These are phyloP conservation scores for Leccinum obscurum DNA, from an alignment of 768 basidiomycete genomes.

Conservation along the genomic window DNA sequence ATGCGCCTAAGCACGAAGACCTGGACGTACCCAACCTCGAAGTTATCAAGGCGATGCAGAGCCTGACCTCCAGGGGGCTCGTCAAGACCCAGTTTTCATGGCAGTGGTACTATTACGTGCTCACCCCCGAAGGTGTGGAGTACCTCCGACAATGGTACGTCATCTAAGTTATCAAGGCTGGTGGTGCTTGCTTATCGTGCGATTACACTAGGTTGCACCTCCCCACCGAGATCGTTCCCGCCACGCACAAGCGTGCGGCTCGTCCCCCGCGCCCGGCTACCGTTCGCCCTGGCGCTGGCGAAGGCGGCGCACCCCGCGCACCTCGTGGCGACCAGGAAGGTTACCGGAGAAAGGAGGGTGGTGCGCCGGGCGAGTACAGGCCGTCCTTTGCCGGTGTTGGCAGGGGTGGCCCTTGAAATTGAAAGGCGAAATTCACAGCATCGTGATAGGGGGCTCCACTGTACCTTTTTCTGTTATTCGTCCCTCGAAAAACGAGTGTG, in stretches of 20 bases:
- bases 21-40: slow-evolving; percentile 69
- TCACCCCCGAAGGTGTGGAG: slow-evolving; percentile 96
- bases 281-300: slow-evolving; percentile 67
- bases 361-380: slow-evolving; percentile 85
- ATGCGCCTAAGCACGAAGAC: slow-evolving; percentile 95
- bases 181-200: neutral
- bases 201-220: slow-evolving; percentile 74
- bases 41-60: slow-evolving; percentile 71
- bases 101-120: slow-evolving; percentile 98
- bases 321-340: slow-evolving; percentile 89
- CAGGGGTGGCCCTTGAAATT: slow-evolving; percentile 72
- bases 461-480: neutral
- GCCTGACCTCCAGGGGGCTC: slow-evolving; percentile 71
- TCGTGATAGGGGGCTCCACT: neutral
- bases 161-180: neutral
- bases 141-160: slow-evolving; percentile 87
- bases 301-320: slow-evolving; percentile 80
- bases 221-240: slow-evolving; percentile 92
- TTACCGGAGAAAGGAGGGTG: slow-evolving; percentile 85
- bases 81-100: slow-evolving; percentile 99
- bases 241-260: slow-evolving; percentile 95
- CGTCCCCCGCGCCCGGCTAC: slow-evolving; percentile 83
- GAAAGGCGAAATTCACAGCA: slow-evolving; percentile 27
- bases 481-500: no score
- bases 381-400: slow-evolving; percentile 90